Percentiles rank a stretch among this genome's conserved stretches.
phyloP scores from a whole-genome alignment of 345 rosid genomes.

The Salix koriyanagi region DNA sequence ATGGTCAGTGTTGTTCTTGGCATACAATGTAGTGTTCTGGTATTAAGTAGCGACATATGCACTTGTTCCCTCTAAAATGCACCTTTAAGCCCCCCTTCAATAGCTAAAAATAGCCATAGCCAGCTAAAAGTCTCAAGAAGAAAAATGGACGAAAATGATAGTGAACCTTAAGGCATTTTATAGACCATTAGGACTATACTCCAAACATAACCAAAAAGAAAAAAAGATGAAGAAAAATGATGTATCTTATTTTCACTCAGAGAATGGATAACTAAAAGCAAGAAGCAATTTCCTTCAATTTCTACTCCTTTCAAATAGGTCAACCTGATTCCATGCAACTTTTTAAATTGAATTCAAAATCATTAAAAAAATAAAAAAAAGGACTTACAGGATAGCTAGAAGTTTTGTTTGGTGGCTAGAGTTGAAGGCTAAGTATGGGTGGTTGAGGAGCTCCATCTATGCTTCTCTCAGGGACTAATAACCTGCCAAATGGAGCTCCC shows the following conservation, averaged over 20 bases:
- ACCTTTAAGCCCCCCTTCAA: neutral
- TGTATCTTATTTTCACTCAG: too few relatives aligned
- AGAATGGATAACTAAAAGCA: neutral
- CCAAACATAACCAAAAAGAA: neutral
- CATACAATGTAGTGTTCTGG: neutral
- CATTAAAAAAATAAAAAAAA: neutral
- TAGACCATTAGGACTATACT: neutral
- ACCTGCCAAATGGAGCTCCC: too few relatives aligned
- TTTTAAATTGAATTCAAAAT: neutral
- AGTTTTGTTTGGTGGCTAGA: too few relatives aligned
- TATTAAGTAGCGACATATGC: neutral
- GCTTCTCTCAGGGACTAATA: too few relatives aligned
- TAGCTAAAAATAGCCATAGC: conserved; percentile 5
- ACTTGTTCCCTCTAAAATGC: conserved; percentile 4
- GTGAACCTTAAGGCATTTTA: neutral
- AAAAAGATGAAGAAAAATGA: too few relatives aligned
- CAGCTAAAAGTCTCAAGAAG: neutral
- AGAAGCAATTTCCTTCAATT: neutral
- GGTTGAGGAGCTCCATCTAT: too few relatives aligned
- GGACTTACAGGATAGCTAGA: too few relatives aligned
- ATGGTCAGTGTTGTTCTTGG: neutral
- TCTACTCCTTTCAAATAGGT: neutral
- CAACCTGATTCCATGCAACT: neutral
- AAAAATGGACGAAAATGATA: neutral
- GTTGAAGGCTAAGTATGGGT: too few relatives aligned